A percentile compares a stretch with the other conserved stretches of the same genome.
These are phyloP conservation scores for Mortierella alpina DNA, from an alignment of 192 early-diverging fungal genomes.

Conservation along the genomic window DNA sequence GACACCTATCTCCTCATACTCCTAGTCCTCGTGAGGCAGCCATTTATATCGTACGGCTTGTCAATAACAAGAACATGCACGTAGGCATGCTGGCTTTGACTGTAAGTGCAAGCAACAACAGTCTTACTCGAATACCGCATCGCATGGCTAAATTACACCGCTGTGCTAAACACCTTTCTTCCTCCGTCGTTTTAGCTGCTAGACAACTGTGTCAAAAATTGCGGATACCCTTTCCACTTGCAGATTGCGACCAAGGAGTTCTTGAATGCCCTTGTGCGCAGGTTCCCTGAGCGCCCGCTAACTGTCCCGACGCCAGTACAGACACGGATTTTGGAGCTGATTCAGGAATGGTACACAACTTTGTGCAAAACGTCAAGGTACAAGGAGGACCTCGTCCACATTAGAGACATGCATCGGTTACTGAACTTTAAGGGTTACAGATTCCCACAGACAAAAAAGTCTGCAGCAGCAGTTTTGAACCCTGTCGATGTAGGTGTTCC, in stretches of 20 bases:
- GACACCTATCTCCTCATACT: background rate
- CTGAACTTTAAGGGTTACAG: constrained; percentile 90
- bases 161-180: no score
- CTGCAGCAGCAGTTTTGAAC: constrained; percentile 73
- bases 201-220: constrained; percentile 99
- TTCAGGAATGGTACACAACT: constrained; percentile 95
- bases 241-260: constrained; percentile 97
- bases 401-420: constrained; percentile 94
- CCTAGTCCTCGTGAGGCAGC: constrained; percentile 82
- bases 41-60: constrained; percentile 68
- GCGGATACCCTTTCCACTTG: constrained; percentile 97
- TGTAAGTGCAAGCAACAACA: constrained; percentile 46
- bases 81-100: constrained; percentile 73
- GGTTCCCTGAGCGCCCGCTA: constrained; percentile 91
- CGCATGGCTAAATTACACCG: background rate
- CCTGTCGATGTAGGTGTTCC: constrained; percentile 56
- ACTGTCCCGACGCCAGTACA: constrained; percentile 81
- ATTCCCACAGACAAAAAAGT: constrained; percentile 73
- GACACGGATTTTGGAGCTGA: constrained; percentile 87
- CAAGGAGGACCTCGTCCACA: constrained; percentile 93
- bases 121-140: background rate
- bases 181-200: constrained; percentile 67
- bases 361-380: constrained; percentile 88
- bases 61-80: constrained; percentile 70
- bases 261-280: constrained; percentile 92